Evolutionary conservation across 805 yeast genomes (phyloP).

Genomic region (Teunomyces funiuensis): DNA sequence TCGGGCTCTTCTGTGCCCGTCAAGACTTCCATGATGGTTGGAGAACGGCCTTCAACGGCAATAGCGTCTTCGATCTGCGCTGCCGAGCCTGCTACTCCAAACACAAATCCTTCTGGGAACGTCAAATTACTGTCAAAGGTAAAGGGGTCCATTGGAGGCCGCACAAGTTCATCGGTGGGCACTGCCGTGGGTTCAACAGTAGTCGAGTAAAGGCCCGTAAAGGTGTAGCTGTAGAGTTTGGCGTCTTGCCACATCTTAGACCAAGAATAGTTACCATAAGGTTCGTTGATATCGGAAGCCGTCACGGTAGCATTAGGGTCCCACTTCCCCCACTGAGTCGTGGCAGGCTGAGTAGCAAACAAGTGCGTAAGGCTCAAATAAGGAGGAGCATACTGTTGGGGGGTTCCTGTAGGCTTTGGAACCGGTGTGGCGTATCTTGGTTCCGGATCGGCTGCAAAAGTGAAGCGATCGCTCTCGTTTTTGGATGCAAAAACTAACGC

Average conservation of each 20-base stretch:
- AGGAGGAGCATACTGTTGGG: constrained; percentile 1
- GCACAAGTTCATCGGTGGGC: constrained; percentile 13
- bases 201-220: constrained; percentile 8
- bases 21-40: constrained; percentile 27
- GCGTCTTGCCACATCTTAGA: constrained; percentile 16
- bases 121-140: constrained; percentile 13
- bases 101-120: constrained; percentile 17
- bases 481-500: neutral
- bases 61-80: constrained; percentile 38
- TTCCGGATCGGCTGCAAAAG: constrained; percentile 3
- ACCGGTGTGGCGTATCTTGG: constrained; percentile 5
- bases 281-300: constrained; percentile 18
- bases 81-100: constrained; percentile 35
- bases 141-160: constrained; percentile 19
- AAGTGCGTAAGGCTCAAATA: neutral
- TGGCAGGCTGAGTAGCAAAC: constrained; percentile 4
- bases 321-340: constrained; percentile 21
- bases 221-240: constrained; percentile 13
- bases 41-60: constrained; percentile 31
- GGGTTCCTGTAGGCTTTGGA: constrained; percentile 3
- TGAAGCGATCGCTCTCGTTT: neutral
- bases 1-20: constrained; percentile 13
- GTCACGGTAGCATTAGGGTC: constrained; percentile 11
- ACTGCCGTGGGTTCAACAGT: constrained; percentile 18
- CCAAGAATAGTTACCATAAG: constrained; percentile 23